Percentiles rank a stretch among this genome's conserved stretches.
Conservation (phyloP, 352 stramenopile genomes). For the Phytophthora agathidicida region DNA sequence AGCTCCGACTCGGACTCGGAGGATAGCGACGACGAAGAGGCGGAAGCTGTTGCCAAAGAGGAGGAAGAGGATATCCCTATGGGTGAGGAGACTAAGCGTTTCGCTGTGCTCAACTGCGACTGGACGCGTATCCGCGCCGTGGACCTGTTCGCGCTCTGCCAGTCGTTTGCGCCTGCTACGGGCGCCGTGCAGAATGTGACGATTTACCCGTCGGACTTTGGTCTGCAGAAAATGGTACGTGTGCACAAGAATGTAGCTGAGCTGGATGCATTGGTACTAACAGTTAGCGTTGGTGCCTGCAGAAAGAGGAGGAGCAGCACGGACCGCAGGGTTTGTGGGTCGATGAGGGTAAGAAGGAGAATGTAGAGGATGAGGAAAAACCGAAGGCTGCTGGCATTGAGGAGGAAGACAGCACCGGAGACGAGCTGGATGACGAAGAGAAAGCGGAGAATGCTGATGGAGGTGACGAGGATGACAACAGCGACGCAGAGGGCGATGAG, state of each 20-base stretch:
- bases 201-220: conserved; percentile 97
- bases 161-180: conserved; percentile 93
- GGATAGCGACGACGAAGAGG: conserved; percentile 53
- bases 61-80: conserved; percentile 82
- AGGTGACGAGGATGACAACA: conserved; percentile 35
- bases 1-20: conserved; percentile 62
- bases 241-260: neutral
- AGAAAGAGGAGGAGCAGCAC: conserved; percentile 84
- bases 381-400: conserved; percentile 21
- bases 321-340: conserved; percentile 72
- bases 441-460: conserved; percentile 17
- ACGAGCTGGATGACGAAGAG: conserved; percentile 34
- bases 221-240: conserved; percentile 92
- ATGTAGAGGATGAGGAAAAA: conserved; percentile 31
- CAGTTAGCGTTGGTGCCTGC: conserved; percentile 3
- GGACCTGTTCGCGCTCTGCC: conserved; percentile 95
- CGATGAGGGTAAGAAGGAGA: conserved; percentile 47
- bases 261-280: conserved; percentile 2
- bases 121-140: conserved; percentile 96
- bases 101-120: conserved; percentile 97
- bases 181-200: conserved; percentile 92
- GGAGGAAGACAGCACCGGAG: conserved; percentile 7
- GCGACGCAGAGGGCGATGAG: conserved; percentile 43
- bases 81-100: conserved; percentile 84
- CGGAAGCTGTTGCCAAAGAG: conserved; percentile 42